Evolutionary conservation across 495 filamentous ascomycete species (phyloP).

Genomic region (Neurospora sp.): DNA sequence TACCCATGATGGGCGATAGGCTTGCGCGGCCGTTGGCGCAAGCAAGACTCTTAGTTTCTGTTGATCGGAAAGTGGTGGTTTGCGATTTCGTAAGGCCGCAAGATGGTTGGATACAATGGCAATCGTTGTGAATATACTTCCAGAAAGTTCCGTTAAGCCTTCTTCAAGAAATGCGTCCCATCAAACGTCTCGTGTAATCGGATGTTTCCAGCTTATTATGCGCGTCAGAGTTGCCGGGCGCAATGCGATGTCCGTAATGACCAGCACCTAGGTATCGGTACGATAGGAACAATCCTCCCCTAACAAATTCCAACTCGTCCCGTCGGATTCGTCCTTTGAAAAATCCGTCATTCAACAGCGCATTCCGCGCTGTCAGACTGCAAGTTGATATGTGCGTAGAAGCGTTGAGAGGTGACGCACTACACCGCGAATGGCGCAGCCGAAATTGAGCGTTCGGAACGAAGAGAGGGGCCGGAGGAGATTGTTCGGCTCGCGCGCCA

Average conservation of each 20-base stretch:
- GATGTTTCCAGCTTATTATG: background rate
- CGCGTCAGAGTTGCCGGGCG: background rate
- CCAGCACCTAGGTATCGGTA: background rate
- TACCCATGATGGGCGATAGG: background rate
- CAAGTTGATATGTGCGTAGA: background rate
- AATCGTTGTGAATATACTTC: background rate
- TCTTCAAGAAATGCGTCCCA: background rate
- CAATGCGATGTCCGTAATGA: background rate
- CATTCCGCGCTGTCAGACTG: background rate
- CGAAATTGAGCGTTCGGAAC: background rate
- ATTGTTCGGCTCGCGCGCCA: background rate
- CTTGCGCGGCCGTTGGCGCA: background rate
- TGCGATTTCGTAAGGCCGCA: background rate
- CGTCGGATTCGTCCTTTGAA: background rate
- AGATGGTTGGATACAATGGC: background rate
- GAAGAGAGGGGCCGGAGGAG: background rate
- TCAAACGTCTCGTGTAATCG: background rate
- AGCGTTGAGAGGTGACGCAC: background rate
- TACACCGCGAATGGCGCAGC: background rate
- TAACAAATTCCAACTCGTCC: background rate
- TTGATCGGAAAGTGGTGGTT: background rate
- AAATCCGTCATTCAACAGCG: background rate
- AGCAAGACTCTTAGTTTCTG: background rate
- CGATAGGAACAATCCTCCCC: background rate
- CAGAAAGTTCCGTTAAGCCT: background rate